Evolutionary conservation across 2,329 filamentous ascomycete species (phyloP), one percentile per base, ranked within the genome.

Genomic region (Aspergillus eucalypticola): DNA sequence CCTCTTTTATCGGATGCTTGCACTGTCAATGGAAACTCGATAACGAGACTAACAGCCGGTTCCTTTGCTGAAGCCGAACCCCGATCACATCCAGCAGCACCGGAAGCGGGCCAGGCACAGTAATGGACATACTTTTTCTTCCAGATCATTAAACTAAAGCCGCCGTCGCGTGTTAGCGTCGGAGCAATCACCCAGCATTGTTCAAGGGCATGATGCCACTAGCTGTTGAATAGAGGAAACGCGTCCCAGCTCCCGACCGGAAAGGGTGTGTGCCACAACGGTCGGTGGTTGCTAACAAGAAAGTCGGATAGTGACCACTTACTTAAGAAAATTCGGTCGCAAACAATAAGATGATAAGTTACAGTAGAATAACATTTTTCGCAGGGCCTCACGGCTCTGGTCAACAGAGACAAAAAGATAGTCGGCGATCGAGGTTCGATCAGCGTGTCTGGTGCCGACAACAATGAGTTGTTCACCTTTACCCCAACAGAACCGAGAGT

Each of bases 261-360:
- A 70, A 63, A 83, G 78, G 2, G 81, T 82, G 60, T 83, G 82
- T 27, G 79, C 81, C 8, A 80, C 78, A 27, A 82, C 77, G 8
- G 81, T 81, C 11, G 77, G 81, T 3, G 81, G n/a, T 81, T 80
- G 63, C 80, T 78, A 61, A 25, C 46, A 54, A 25, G 41, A 11
- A 55, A n/a, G n/a, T 46, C 3, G 5, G 11, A 6, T 2, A 10
- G 10, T 35, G 32, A 35, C 1, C 32, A 35, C 11, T 4, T 11
- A 35, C 11, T 4, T 11, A 15, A 27, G 7, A 17, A 7, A 8
- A 19, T 7, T 6, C 7, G 6, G 10, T 17, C 25, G 23, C 46
- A 17, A 11, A n/a, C 3, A 8, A n/a, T 23, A 49, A 23, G n/a
- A n/a, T 5, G 15, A 8, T 23, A 49, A 23, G n/a, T 8, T 27